Conservation (phyloP, 108 stramenopile genomes). For the Seminavis robusta region DNA sequence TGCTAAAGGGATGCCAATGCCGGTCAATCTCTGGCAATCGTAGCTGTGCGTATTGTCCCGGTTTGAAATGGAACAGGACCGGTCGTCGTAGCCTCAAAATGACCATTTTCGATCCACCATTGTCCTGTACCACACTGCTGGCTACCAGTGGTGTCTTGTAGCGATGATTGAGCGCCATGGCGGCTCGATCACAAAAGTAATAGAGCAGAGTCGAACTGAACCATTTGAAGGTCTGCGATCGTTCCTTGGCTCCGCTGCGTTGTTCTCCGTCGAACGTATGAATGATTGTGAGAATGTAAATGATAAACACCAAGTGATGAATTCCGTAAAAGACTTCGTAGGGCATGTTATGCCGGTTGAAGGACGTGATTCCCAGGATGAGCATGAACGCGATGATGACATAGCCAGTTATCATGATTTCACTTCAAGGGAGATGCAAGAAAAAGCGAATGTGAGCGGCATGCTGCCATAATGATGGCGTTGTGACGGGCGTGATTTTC, state of each 20-base stretch:
- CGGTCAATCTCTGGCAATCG: conserved; percentile 16
- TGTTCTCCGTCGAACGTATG: conserved; percentile 41
- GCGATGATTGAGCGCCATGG: conserved; percentile 35
- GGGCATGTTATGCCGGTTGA: conserved; percentile 31
- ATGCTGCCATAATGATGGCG: too few relatives aligned
- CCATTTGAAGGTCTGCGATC: conserved; percentile 51
- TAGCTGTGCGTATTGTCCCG: conserved; percentile 41
- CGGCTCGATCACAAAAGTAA: conserved; percentile 36
- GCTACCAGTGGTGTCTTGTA: conserved; percentile 14
- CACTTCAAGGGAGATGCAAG: conserved; percentile 13
- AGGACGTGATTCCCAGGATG: conserved; percentile 27
- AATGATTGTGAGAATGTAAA: conserved; percentile 34
- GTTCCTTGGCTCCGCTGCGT: conserved; percentile 10
- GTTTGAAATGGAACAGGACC: conserved; percentile 24
- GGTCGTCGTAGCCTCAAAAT: conserved; percentile 31
- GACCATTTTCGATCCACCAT: conserved; percentile 19
- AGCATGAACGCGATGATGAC: conserved; percentile 27
- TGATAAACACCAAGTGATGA: conserved; percentile 31
- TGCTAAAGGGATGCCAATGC: conserved; percentile 37
- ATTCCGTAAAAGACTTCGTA: conserved; percentile 43
- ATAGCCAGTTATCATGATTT: conserved; percentile 30
- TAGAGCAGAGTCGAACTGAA: conserved; percentile 33
- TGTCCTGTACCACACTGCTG: conserved; percentile 11
- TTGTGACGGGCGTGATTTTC: too few relatives aligned
- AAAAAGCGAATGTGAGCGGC: too few relatives aligned